Conservation (phyloP, 2,329 filamentous ascomycete genomes). For the Colletotrichum chrysophilum region DNA sequence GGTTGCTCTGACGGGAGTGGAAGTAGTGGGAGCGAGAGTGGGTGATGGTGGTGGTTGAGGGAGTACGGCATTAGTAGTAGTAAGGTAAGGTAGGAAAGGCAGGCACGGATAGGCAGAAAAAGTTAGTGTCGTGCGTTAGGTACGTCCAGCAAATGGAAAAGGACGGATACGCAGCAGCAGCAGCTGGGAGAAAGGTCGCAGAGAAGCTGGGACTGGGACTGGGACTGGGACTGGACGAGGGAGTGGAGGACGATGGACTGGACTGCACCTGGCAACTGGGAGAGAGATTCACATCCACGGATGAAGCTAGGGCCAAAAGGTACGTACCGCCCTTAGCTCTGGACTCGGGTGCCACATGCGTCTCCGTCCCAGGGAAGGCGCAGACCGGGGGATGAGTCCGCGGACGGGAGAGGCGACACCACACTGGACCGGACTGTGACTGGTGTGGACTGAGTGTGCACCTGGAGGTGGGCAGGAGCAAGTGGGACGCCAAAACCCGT, state of each 20-base stretch:
- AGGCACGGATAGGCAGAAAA: not conserved
- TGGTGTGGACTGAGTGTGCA: not conserved
- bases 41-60: not conserved
- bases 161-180: not conserved
- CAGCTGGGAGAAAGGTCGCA: not conserved
- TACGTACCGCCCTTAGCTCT: not conserved
- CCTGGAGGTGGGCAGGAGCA: not conserved
- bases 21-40: not conserved
- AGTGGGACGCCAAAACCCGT: not conserved
- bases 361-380: conserved; percentile 5
- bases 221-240: not conserved
- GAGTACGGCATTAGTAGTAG: not conserved
- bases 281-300: not conserved
- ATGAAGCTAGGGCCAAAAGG: not conserved
- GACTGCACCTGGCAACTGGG: not conserved
- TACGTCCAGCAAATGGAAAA: not conserved
- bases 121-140: conserved; percentile 6
- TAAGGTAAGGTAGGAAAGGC: not conserved
- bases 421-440: not conserved
- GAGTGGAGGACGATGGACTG: not conserved
- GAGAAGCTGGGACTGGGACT: not conserved
- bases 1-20: not conserved
- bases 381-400: not conserved
- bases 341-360: conserved; percentile 6
- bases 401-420: conserved; percentile 12